These are phyloP conservation scores for Phytophthora litchii DNA, from an alignment of 352 stramenopile species.

Conservation along the genomic window DNA sequence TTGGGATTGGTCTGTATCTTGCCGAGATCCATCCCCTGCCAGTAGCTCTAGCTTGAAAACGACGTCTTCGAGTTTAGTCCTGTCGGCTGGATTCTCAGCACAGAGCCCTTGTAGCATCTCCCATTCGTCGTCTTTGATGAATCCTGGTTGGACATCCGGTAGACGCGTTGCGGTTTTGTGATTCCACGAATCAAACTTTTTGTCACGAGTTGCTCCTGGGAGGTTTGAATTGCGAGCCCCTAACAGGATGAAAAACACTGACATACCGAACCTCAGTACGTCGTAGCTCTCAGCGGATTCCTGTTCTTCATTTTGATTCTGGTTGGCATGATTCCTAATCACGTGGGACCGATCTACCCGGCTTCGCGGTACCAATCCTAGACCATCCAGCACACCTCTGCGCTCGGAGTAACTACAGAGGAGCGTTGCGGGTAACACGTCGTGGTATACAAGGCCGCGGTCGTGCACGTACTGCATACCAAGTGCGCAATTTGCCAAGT, in stretches of 20 bases:
- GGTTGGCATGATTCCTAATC: slow-evolving; percentile 2
- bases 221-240: slow-evolving; percentile 30
- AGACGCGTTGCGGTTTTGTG: slow-evolving; percentile 25
- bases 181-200: slow-evolving; percentile 32
- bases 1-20: background rate
- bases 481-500: slow-evolving; percentile 32
- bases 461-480: slow-evolving; percentile 44
- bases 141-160: slow-evolving; percentile 17
- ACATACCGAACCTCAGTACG: slow-evolving; percentile 29
- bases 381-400: slow-evolving; percentile 27
- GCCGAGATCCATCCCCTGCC: background rate
- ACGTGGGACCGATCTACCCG: slow-evolving; percentile 22
- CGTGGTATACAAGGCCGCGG: slow-evolving; percentile 35
- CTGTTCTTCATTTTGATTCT: slow-evolving; percentile 8
- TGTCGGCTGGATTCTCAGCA: slow-evolving; percentile 15
- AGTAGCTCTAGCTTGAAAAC: slow-evolving; percentile 31
- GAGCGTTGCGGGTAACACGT: slow-evolving; percentile 19
- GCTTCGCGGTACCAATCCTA: slow-evolving; percentile 25
- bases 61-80: slow-evolving; percentile 21
- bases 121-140: slow-evolving; percentile 31
- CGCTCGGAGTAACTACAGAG: slow-evolving; percentile 32
- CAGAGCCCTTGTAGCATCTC: slow-evolving; percentile 25
- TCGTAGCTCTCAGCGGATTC: slow-evolving; percentile 21
- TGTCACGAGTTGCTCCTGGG: slow-evolving; percentile 17
- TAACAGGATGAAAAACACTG: slow-evolving; percentile 29